These are phyloP conservation scores for Adansonia rubrostipa DNA, from an alignment of 441 rosid genomes.

Conservation along the genomic window DNA sequence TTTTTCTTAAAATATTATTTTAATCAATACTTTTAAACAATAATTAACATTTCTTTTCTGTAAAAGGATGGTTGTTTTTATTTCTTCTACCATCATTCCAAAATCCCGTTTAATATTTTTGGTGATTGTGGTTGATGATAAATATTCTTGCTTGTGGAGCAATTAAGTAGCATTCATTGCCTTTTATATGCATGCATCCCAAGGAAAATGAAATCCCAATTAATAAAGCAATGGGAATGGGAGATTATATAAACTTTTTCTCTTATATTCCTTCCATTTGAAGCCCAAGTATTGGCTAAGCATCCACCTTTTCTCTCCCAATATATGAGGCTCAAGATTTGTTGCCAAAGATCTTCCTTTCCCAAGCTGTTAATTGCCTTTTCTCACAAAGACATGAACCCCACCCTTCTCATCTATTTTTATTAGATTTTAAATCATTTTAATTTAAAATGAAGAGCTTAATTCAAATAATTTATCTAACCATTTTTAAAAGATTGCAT, in stretches of 20 bases:
- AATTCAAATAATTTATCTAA: background rate
- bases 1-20: background rate
- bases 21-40: background rate
- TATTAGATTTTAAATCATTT: background rate
- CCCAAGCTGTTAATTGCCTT: slow-evolving; percentile 3
- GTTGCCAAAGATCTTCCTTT: background rate
- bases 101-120: slow-evolving; percentile 16
- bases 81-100: background rate
- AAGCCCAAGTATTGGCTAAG: background rate
- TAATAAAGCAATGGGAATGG: slow-evolving; percentile 3
- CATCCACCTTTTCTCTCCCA: background rate
- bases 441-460: background rate
- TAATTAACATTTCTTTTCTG: background rate
- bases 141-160: background rate
- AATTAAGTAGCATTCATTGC: slow-evolving; percentile 7
- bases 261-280: background rate
- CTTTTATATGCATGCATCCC: slow-evolving; percentile 9
- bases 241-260: background rate
- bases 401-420: background rate
- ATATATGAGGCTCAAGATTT: slow-evolving; percentile 4
- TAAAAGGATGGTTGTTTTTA: background rate
- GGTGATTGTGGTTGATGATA: slow-evolving; percentile 18
- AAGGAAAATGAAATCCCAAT: background rate
- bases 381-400: background rate
- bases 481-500: background rate